A percentile compares a stretch with the other conserved stretches of the same genome.
These are phyloP conservation scores for Trichoderma cornu-damae DNA, from an alignment of 2,329 filamentous ascomycete genomes.

Conservation along the genomic window DNA sequence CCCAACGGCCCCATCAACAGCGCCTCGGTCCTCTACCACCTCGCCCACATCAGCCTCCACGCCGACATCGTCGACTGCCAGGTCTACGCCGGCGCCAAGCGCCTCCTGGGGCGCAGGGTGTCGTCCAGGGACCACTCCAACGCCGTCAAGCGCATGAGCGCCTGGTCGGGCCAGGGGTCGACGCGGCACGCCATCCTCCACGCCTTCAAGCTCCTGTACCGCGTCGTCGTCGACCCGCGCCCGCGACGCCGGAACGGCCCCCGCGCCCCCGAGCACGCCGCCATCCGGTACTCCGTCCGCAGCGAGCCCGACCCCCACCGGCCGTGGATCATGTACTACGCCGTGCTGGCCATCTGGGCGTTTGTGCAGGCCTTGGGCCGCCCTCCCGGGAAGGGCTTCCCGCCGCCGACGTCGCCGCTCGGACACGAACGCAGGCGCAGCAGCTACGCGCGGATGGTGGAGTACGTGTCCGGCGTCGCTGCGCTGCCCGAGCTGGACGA, in stretches of 20 bases:
- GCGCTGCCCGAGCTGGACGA: constrained; percentile 65
- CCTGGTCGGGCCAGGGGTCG: constrained; percentile 69
- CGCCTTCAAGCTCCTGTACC: constrained; percentile 71
- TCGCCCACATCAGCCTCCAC: constrained; percentile 85
- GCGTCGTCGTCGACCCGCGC: constrained; percentile 61
- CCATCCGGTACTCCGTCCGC: constrained; percentile 61
- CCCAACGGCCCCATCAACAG: constrained; percentile 65
- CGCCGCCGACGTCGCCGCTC: constrained; percentile 43
- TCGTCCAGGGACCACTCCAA: constrained; percentile 69
- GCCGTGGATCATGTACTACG: constrained; percentile 88
- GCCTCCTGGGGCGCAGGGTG: constrained; percentile 72
- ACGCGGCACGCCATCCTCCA: constrained; percentile 81
- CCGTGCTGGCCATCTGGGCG: constrained; percentile 78
- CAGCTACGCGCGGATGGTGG: constrained; percentile 35
- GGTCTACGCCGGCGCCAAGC: constrained; percentile 75
- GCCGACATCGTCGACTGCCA: constrained; percentile 87
- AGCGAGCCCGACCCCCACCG: constrained; percentile 78
- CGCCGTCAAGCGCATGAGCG: constrained; percentile 68
- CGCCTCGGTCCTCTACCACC: constrained; percentile 73
- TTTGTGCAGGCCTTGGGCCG: constrained; percentile 75
- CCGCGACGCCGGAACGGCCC: constrained; percentile 26
- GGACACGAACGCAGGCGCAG: no score
- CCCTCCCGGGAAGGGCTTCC: constrained; percentile 42
- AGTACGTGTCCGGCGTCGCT: constrained; percentile 58
- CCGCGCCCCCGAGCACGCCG: constrained; percentile 32